These are phyloP conservation scores for Microcera coccophila DNA, from an alignment of 2,329 filamentous ascomycete species.

Conservation along the genomic window DNA sequence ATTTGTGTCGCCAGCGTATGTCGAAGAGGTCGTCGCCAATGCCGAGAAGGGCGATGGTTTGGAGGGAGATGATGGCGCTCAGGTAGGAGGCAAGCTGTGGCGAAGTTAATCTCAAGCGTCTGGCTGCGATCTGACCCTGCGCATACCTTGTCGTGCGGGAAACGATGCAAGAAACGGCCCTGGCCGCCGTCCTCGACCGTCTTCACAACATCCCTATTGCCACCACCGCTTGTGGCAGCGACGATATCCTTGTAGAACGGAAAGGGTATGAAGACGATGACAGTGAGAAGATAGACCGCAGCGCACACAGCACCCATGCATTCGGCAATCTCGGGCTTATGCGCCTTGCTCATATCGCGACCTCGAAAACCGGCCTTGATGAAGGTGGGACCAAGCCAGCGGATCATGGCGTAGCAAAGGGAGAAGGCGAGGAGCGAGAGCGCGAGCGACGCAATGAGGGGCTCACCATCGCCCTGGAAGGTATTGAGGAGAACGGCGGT, in stretches of 20 bases:
- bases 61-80: slow-evolving; percentile 87
- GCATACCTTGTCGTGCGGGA: slow-evolving; percentile 85
- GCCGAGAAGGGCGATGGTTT: slow-evolving; percentile 85
- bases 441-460: slow-evolving; percentile 81
- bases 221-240: slow-evolving; percentile 86
- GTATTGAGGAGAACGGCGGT: slow-evolving; percentile 74
- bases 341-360: slow-evolving; percentile 71
- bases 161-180: slow-evolving; percentile 82
- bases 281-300: slow-evolving; percentile 80
- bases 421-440: slow-evolving; percentile 83
- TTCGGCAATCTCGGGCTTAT: slow-evolving; percentile 78
- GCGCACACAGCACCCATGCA: slow-evolving; percentile 95
- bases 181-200: slow-evolving; percentile 65
- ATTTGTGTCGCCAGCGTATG: slow-evolving; percentile 97
- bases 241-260: slow-evolving; percentile 98
- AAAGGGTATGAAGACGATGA: slow-evolving; percentile 93
- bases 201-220: slow-evolving; percentile 81
- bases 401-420: slow-evolving; percentile 77
- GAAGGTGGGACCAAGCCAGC: slow-evolving; percentile 90
- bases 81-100: slow-evolving; percentile 84
- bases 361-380: slow-evolving; percentile 85
- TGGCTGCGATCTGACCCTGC: background rate
- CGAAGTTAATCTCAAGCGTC: slow-evolving; percentile 1
- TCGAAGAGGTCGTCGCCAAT: slow-evolving; percentile 96
- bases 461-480: slow-evolving; percentile 80